Percentiles rank a stretch among this genome's conserved stretches.
Conservation (phyloP, 495 filamentous ascomycete genomes). For the Bombardia bombarda region DNA sequence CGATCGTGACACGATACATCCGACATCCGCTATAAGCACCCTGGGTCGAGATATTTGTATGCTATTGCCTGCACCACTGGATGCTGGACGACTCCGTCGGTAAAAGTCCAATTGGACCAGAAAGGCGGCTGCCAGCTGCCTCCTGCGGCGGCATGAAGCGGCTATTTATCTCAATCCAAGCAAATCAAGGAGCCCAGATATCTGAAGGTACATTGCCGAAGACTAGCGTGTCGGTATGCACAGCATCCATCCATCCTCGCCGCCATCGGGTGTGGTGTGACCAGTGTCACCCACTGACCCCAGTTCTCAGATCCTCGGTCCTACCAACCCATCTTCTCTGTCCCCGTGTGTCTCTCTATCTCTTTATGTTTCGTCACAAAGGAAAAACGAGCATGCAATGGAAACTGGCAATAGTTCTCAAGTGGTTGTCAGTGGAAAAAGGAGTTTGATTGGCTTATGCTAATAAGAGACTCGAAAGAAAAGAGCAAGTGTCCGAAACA, state of each 20-base stretch:
- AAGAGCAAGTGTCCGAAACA: not conserved
- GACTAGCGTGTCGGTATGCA: too few relatives aligned
- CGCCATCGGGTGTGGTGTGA: too few relatives aligned
- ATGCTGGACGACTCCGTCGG: too few relatives aligned
- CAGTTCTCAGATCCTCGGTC: too few relatives aligned
- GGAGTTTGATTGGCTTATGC: slow-evolving; percentile 30
- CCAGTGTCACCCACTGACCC: too few relatives aligned
- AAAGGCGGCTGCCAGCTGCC: not conserved
- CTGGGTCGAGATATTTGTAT: not conserved
- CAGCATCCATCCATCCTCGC: not conserved
- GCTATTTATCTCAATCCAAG: slow-evolving; percentile 4
- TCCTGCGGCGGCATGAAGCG: slow-evolving; percentile 1
- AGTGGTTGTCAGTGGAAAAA: slow-evolving; percentile 9
- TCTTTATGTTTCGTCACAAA: not conserved
- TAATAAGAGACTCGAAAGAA: slow-evolving; percentile 11
- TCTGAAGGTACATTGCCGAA: not conserved
- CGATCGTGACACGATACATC: too few relatives aligned
- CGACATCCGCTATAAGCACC: not conserved
- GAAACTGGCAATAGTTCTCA: not conserved
- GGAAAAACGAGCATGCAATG: not conserved
- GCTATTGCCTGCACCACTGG: not conserved
- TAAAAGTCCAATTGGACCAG: too few relatives aligned
- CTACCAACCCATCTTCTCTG: not conserved
- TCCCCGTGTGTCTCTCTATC: not conserved
- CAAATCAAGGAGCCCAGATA: too few relatives aligned